Percentiles rank a stretch among this genome's conserved stretches.
Conservation (phyloP, 441 rosid species). For the Daphne laureola region DNA sequence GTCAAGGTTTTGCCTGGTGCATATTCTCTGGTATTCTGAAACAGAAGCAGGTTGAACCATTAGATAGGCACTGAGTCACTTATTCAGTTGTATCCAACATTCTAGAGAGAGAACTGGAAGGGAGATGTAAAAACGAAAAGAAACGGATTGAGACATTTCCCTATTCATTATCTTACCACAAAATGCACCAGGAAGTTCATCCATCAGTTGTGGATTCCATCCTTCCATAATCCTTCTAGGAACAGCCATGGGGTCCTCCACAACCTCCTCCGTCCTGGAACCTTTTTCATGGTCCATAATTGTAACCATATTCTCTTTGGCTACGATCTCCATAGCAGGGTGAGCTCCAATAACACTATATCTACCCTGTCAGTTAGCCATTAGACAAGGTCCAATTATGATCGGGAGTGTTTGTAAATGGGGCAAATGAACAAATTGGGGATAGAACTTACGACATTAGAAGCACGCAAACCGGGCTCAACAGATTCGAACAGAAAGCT, state of each 20-base stretch:
- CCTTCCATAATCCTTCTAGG: conserved; percentile 74
- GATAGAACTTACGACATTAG: conserved; percentile 42
- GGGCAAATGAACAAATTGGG: neutral
- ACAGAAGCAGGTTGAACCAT: neutral
- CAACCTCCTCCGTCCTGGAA: conserved; percentile 53
- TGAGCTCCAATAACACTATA: conserved; percentile 92
- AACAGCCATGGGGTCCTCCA: conserved; percentile 83
- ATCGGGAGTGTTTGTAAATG: neutral
- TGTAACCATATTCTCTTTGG: conserved; percentile 75
- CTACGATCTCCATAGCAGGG: conserved; percentile 80
- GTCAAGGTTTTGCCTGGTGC: too few species aligned
- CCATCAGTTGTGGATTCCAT: conserved; percentile 76
- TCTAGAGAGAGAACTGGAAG: neutral
- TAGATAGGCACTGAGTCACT: neutral
- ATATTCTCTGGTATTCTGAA: too few species aligned
- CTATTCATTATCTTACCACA: conserved; percentile 42
- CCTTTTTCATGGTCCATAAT: conserved; percentile 70
- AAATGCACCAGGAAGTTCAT: conserved; percentile 83
- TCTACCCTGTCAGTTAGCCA: conserved; percentile 44
- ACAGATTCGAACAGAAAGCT: conserved; percentile 91
- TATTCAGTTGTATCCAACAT: too few species aligned
- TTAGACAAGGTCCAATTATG: neutral
- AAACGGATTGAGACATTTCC: neutral
- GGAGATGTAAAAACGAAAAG: neutral
- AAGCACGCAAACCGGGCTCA: conserved; percentile 63